Evolutionary conservation across 495 filamentous ascomycete genomes (phyloP), one percentile per base, ranked within the genome.

Genomic region (Penicillium nucicola): DNA sequence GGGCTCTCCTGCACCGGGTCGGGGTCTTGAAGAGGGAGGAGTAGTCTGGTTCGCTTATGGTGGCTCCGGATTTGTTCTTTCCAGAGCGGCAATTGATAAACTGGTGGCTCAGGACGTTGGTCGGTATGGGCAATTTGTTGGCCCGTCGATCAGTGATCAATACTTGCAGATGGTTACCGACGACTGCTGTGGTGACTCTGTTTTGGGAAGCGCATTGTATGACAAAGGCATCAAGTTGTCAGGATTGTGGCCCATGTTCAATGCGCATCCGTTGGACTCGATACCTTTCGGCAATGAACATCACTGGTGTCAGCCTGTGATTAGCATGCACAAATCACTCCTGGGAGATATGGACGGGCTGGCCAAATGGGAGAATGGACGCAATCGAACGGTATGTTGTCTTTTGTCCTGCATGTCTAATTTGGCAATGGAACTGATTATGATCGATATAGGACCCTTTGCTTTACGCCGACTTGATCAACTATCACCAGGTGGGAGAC

Each of bases 181-280:
- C 11, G 77, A 79, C 41, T 80, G 77, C 54, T 79, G 78, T 34
- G 79, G 78, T 9, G 77, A 81, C 44, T 75, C 76, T n/a, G 71
- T 81, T 15, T 55, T 82, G 28, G 76, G 75, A 5, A 76, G 70
- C 62, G 72, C 67, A 9, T 50, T 81, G 17, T 64, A 66, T 42
- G 61, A 77, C 45, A 63, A 68, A 25, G 72, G 74, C 1, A 64
- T 79, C 4, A 54, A 65, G 2, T 44, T 82, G 15, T 67, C 67
- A 1, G 78, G 78, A 47, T 61, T 71, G 18, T 81, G 72, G 67
- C 80, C 79, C 0, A 78, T 81, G 70, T 77, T 82, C 57, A 79
- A 78, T 42, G 57, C 67, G 12, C 64, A 64, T 40, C 47, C 67
- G 5, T 42, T 70, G 6, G 71, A 79, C 42, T 50, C 58, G 0